These are phyloP conservation scores for Pichia cabralensis DNA, from an alignment of 805 yeast genomes.

Conservation along the genomic window DNA sequence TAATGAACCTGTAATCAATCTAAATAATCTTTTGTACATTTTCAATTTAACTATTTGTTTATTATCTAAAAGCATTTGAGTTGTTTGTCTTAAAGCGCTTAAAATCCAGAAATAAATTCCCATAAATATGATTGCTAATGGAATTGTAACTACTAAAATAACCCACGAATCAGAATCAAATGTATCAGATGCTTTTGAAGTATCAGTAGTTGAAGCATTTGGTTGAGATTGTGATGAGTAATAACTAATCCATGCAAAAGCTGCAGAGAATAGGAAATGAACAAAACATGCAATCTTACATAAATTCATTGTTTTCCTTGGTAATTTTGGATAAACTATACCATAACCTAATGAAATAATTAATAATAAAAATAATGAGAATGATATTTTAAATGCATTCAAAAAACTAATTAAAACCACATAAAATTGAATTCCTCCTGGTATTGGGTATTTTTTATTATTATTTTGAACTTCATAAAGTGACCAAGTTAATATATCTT, in stretches of 20 bases:
- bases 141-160: constrained; percentile 50
- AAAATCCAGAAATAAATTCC: constrained; percentile 68
- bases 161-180: constrained; percentile 40
- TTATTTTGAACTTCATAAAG: constrained; percentile 75
- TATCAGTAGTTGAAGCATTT: constrained; percentile 22
- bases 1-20: constrained; percentile 64
- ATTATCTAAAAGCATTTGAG: constrained; percentile 64
- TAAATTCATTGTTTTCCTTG: constrained; percentile 62
- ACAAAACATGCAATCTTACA: constrained; percentile 49
- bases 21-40: constrained; percentile 74
- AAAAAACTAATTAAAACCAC: constrained; percentile 69
- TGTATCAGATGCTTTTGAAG: constrained; percentile 36
- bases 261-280: constrained; percentile 45
- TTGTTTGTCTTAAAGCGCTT: constrained; percentile 64
- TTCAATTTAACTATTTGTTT: constrained; percentile 85
- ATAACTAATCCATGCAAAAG: constrained; percentile 40
- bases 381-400: constrained; percentile 73
- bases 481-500: constrained; percentile 84
- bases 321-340: constrained; percentile 79
- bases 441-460: constrained; percentile 27
- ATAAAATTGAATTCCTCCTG: constrained; percentile 51
- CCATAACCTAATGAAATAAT: constrained; percentile 91
- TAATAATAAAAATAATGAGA: constrained; percentile 77
- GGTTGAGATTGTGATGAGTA: constrained; percentile 26
- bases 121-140: constrained; percentile 60